Conservation (phyloP, 2,329 filamentous ascomycete genomes). For the Neonectria faginata region DNA sequence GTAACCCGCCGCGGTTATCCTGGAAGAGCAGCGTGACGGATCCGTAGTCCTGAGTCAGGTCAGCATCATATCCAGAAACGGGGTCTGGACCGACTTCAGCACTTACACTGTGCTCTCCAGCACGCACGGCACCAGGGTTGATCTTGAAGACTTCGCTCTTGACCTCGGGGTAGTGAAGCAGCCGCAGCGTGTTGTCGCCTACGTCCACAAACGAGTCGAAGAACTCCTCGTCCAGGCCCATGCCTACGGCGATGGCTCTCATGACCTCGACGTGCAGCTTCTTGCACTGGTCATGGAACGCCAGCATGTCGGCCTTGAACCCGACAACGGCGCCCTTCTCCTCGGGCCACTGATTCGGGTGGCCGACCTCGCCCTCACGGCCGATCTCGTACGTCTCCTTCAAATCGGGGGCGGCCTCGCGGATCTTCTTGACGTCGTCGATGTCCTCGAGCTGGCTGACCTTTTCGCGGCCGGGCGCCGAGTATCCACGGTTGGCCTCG, state of each 20-base stretch:
- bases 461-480: constrained; percentile 77
- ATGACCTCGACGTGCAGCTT: constrained; percentile 81
- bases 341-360: constrained; percentile 82
- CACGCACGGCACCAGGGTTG: constrained; percentile 77
- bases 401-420: constrained; percentile 70
- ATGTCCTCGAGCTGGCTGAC: constrained; percentile 67
- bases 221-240: constrained; percentile 77
- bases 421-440: constrained; percentile 67
- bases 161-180: constrained; percentile 83
- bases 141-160: constrained; percentile 72
- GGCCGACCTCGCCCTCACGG: constrained; percentile 66
- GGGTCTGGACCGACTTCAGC: background rate
- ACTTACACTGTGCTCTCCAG: constrained; percentile 77
- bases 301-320: constrained; percentile 79
- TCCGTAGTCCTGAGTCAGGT: constrained; percentile 62
- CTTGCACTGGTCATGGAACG: constrained; percentile 82
- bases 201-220: constrained; percentile 81
- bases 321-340: constrained; percentile 54
- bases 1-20: constrained; percentile 66
- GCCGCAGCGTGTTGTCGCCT: constrained; percentile 76
- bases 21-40: constrained; percentile 73
- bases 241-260: constrained; percentile 85
- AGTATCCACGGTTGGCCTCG: constrained; percentile 80
- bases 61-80: background rate
- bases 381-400: constrained; percentile 77